Evolutionary conservation across 768 basidiomycete genomes (phyloP).

Genomic region (Tricholoma bakamatsutake): DNA sequence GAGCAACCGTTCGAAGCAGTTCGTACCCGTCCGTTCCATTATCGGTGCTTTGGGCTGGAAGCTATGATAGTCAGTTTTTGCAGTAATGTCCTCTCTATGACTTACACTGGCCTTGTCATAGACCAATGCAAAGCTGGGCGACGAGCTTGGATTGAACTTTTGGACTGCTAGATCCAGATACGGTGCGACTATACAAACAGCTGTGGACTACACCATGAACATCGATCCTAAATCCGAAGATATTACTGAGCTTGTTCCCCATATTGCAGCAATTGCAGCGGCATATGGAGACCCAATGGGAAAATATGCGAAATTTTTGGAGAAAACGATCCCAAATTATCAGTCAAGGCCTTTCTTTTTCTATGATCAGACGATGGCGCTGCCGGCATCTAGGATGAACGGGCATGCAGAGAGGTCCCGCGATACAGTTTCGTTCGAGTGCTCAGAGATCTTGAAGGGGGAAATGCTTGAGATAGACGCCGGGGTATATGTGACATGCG

Average conservation of each 20-base stretch:
- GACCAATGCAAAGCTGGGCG: constrained; percentile 50
- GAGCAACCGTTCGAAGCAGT: constrained; percentile 56
- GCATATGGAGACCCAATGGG: constrained; percentile 50
- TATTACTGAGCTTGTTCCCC: constrained; percentile 35
- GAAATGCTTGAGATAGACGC: constrained; percentile 5
- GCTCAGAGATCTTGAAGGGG: background rate
- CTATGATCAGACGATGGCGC: constrained; percentile 34
- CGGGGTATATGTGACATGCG: constrained; percentile 39
- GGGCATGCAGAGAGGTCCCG: background rate
- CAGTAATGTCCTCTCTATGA: background rate
- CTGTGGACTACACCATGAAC: constrained; percentile 42
- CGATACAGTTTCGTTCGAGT: background rate
- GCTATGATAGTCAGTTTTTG: constrained; percentile 43
- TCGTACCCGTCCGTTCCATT: constrained; percentile 50
- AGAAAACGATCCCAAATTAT: constrained; percentile 27
- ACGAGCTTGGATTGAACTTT: constrained; percentile 41
- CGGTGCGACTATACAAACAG: constrained; percentile 47
- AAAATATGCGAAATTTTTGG: constrained; percentile 40
- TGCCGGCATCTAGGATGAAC: background rate
- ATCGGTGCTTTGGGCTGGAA: constrained; percentile 54
- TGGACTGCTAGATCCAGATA: constrained; percentile 30
- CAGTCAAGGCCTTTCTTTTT: constrained; percentile 37
- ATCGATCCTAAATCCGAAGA: constrained; percentile 37
- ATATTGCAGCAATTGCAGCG: constrained; percentile 45
- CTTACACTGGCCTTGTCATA: constrained; percentile 15